These are phyloP conservation scores for Russula lepida DNA, from an alignment of 768 basidiomycete species.

Conservation along the genomic window DNA sequence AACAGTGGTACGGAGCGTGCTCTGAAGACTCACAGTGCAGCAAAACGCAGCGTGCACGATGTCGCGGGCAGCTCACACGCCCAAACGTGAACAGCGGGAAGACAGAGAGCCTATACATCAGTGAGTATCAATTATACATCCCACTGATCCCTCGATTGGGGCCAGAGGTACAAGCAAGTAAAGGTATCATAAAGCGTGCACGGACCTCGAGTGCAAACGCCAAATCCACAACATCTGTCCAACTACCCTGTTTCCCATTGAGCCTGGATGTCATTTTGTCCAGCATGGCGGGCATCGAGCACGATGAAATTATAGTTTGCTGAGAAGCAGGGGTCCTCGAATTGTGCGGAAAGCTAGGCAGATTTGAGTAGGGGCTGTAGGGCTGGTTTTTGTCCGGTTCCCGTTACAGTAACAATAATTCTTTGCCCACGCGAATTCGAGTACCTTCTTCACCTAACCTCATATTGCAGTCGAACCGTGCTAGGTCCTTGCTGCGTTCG, in stretches of 20 bases:
- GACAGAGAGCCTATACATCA: conserved; percentile 15
- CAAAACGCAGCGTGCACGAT: conserved; percentile 23
- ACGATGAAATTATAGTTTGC: conserved; percentile 24
- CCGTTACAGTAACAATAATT: too few relatives aligned
- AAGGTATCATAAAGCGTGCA: neutral
- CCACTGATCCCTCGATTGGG: neutral
- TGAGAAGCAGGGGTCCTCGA: conserved; percentile 24
- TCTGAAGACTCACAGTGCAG: conserved; percentile 15
- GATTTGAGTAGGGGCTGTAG: too few relatives aligned
- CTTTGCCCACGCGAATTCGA: too few relatives aligned
- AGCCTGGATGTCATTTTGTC: conserved; percentile 18
- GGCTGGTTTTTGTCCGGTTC: too few relatives aligned
- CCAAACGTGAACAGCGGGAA: conserved; percentile 26
- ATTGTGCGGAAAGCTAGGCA: conserved; percentile 23
- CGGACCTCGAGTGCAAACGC: conserved; percentile 22
- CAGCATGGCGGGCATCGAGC: conserved; percentile 23
- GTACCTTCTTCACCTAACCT: too few relatives aligned
- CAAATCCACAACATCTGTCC: conserved; percentile 27
- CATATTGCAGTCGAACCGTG: too few relatives aligned
- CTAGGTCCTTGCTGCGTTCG: too few relatives aligned
- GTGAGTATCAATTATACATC: neutral
- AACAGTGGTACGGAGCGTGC: neutral
- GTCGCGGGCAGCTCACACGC: conserved; percentile 23
- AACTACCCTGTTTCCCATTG: conserved; percentile 22
- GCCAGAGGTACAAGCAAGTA: neutral